Conservation (phyloP, 2,329 filamentous ascomycete species). For the Trichoderma atrobrunneum region DNA sequence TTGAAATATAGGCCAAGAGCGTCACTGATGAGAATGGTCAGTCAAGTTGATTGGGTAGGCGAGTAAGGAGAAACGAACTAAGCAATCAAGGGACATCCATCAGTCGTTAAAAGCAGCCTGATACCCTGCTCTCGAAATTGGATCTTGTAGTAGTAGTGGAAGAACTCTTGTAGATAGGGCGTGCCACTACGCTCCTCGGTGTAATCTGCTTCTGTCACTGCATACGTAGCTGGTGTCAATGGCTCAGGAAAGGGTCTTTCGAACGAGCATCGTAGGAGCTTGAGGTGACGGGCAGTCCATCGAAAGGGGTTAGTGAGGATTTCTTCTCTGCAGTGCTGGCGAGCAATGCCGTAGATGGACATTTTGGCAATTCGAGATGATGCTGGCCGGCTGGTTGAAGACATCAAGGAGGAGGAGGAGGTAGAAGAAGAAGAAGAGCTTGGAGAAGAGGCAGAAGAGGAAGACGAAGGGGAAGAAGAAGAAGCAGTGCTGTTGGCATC, state of each 20-base stretch:
- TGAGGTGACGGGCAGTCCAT: not conserved
- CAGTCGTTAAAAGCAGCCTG: not conserved
- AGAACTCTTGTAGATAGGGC: not conserved
- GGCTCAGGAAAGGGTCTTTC: not conserved
- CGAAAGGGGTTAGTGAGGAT: not conserved
- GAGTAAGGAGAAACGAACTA: not conserved
- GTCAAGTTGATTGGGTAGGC: not conserved
- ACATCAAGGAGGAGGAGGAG: not conserved
- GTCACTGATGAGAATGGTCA: not conserved
- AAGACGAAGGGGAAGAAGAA: not conserved
- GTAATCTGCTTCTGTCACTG: not conserved
- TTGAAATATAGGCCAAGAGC: not conserved
- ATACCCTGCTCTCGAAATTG: not conserved
- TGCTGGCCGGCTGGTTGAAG: not conserved
- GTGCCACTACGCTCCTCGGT: not conserved
- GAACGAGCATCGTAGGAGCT: constrained; percentile 8
- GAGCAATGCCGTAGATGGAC: not conserved
- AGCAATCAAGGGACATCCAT: not conserved
- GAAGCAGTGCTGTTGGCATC: not conserved
- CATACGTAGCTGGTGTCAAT: not conserved
- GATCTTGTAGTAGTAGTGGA: not conserved
- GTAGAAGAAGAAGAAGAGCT: not conserved
- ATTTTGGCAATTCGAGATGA: not conserved
- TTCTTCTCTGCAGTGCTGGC: not conserved
- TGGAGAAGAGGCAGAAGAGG: too few relatives aligned